Conservation (phyloP, 2,329 filamentous ascomycete species). For the Calonectria montana region DNA sequence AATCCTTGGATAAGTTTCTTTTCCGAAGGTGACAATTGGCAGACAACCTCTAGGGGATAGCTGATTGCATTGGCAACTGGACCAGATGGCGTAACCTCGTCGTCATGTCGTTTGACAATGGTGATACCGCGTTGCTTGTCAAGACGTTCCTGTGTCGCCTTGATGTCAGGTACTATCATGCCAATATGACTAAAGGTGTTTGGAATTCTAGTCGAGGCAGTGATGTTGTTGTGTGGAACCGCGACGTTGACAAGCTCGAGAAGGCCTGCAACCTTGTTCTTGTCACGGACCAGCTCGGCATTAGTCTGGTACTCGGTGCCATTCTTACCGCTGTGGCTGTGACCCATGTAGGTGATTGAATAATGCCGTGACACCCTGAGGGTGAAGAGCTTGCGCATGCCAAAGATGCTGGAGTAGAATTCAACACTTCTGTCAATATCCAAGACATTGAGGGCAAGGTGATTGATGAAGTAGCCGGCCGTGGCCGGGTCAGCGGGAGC, state of each 20-base stretch:
- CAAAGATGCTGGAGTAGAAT: constrained; percentile 49
- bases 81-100: constrained; percentile 18
- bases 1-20: background rate
- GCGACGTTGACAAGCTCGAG: constrained; percentile 46
- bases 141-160: constrained; percentile 42
- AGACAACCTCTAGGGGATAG: constrained; percentile 18
- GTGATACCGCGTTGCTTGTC: constrained; percentile 29
- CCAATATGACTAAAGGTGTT: constrained; percentile 51
- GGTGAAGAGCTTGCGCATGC: constrained; percentile 50
- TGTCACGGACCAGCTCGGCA: constrained; percentile 46
- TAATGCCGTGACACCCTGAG: constrained; percentile 42
- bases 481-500: constrained; percentile 44
- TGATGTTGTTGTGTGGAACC: constrained; percentile 31
- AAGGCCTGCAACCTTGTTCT: constrained; percentile 48
- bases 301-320: constrained; percentile 51
- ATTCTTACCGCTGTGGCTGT: constrained; percentile 51
- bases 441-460: constrained; percentile 46
- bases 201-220: constrained; percentile 33
- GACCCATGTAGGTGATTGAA: constrained; percentile 50
- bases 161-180: constrained; percentile 49
- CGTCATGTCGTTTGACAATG: constrained; percentile 44
- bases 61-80: constrained; percentile 29
- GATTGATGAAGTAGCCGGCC: constrained; percentile 49
- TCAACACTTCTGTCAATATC: constrained; percentile 45
- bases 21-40: constrained; percentile 19